Conservation (phyloP, 2,329 filamentous ascomycete genomes). For the Colletotrichum neosansevieriae region DNA sequence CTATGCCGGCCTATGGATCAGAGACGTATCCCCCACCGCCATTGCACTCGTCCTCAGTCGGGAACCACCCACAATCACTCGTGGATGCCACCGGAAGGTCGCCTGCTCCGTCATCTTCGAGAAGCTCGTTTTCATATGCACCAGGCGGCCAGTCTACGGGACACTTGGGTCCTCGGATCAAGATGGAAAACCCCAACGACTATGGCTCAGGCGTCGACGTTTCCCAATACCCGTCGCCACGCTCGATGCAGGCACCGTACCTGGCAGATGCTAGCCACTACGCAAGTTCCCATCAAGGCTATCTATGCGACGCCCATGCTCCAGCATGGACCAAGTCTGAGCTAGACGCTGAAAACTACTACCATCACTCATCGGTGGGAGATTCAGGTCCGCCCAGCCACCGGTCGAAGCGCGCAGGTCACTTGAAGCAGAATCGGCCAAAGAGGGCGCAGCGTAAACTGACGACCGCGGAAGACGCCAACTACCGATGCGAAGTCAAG, state of each 20-base stretch:
- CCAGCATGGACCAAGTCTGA: conserved; percentile 55
- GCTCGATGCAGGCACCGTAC: conserved; percentile 51
- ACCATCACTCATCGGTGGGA: conserved; percentile 36
- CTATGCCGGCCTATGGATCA: conserved; percentile 58
- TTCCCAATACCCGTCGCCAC: conserved; percentile 57
- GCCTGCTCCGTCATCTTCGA: conserved; percentile 24
- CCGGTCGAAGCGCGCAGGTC: conserved; percentile 43
- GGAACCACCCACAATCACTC: conserved; percentile 40
- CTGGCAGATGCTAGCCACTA: conserved; percentile 34
- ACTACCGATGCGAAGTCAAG: conserved; percentile 75
- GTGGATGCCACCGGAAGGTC: conserved; percentile 21
- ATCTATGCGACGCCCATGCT: conserved; percentile 37
- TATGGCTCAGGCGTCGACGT: conserved; percentile 52
- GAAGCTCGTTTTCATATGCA: conserved; percentile 19
- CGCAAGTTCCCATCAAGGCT: conserved; percentile 23
- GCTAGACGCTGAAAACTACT: conserved; percentile 44
- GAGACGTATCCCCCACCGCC: conserved; percentile 59
- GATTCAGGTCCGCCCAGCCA: conserved; percentile 38
- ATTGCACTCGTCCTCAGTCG: conserved; percentile 44
- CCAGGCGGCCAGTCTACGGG: not conserved
- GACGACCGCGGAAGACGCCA: conserved; percentile 77
- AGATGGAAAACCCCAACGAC: conserved; percentile 53
- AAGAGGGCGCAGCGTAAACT: conserved; percentile 61
- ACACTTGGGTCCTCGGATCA: conserved; percentile 51
- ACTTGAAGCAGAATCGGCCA: conserved; percentile 44